Evolutionary conservation across 495 filamentous ascomycete genomes (phyloP).

Genomic region (Aspergillus panamensis): DNA sequence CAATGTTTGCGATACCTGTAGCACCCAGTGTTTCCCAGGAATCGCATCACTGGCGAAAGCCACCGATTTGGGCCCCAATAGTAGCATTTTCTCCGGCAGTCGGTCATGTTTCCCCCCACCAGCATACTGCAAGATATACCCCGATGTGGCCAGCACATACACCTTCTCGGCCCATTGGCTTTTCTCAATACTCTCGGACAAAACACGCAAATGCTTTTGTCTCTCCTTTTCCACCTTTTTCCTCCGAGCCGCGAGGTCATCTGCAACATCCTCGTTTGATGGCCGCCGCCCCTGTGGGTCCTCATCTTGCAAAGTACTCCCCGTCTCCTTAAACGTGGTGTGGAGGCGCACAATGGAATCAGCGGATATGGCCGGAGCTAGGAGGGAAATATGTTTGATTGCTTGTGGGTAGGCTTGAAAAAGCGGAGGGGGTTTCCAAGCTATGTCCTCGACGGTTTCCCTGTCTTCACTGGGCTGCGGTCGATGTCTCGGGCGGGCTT

Average conservation of each 20-base stretch:
- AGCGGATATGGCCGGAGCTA: slow-evolving; percentile 48
- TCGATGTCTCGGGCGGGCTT: slow-evolving; percentile 24
- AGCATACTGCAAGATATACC: slow-evolving; percentile 83
- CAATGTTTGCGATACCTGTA: slow-evolving; percentile 78
- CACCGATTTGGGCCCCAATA: slow-evolving; percentile 77
- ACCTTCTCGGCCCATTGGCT: slow-evolving; percentile 80
- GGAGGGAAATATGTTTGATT: slow-evolving; percentile 53
- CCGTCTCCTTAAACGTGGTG: slow-evolving; percentile 39
- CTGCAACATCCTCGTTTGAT: slow-evolving; percentile 25
- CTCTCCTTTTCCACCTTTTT: slow-evolving; percentile 45
- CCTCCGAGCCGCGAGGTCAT: slow-evolving; percentile 29
- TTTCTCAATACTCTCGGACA: slow-evolving; percentile 59
- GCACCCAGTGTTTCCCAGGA: slow-evolving; percentile 85
- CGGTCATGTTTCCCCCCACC: slow-evolving; percentile 77
- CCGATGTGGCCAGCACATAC: slow-evolving; percentile 75
- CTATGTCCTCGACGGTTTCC: slow-evolving; percentile 24
- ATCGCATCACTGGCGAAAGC: slow-evolving; percentile 94
- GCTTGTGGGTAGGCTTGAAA: slow-evolving; percentile 92
- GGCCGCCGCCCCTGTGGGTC: slow-evolving; percentile 23
- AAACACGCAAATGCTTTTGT: slow-evolving; percentile 43
- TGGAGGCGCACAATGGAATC: slow-evolving; percentile 60
- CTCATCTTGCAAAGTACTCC: slow-evolving; percentile 39
- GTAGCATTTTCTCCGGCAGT: slow-evolving; percentile 81
- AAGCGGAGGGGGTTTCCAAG: slow-evolving; percentile 77
- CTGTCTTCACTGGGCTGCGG: slow-evolving; percentile 24